These are phyloP conservation scores for Clavariopsis aquatica DNA, from an alignment of 495 filamentous ascomycete genomes.

Conservation along the genomic window DNA sequence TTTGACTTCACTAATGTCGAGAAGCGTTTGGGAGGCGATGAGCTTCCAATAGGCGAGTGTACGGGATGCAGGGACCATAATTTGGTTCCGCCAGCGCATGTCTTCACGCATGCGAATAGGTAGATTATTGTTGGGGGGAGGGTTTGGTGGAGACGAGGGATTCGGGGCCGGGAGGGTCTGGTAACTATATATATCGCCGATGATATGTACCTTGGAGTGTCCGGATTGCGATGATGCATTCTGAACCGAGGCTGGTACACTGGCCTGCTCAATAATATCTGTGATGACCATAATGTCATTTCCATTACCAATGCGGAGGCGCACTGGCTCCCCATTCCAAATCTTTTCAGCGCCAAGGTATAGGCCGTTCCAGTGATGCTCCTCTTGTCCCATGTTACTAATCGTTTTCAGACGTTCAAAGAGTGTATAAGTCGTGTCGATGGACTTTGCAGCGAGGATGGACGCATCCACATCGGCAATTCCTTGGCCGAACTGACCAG, in stretches of 20 bases:
- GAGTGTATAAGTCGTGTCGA: constrained; percentile 59
- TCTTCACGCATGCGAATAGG: constrained; percentile 52
- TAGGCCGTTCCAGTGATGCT: constrained; percentile 56
- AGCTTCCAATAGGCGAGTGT: constrained; percentile 52
- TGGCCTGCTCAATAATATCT: constrained; percentile 44
- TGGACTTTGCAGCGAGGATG: constrained; percentile 60
- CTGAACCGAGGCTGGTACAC: constrained; percentile 13
- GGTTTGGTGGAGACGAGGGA: constrained; percentile 31
- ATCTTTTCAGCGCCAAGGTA: constrained; percentile 65
- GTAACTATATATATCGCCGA: constrained; percentile 55
- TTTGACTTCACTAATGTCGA: constrained; percentile 56
- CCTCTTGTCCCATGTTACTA: constrained; percentile 44
- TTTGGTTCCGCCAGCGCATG: constrained; percentile 51
- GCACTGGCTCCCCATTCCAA: constrained; percentile 60
- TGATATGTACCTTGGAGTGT: constrained; percentile 16
- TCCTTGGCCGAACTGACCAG: constrained; percentile 47
- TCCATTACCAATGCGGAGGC: constrained; percentile 48
- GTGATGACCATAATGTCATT: constrained; percentile 57
- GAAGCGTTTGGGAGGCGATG: constrained; percentile 38
- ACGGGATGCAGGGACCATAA: constrained; percentile 45
- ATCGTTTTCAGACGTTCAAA: constrained; percentile 51
- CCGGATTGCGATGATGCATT: constrained; percentile 24
- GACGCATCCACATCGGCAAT: constrained; percentile 61
- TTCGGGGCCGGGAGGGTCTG: constrained; percentile 40
- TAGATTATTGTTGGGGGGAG: constrained; percentile 43